Evolutionary conservation across 768 basidiomycete genomes (phyloP).

Genomic region (Agrocybe praecox): DNA sequence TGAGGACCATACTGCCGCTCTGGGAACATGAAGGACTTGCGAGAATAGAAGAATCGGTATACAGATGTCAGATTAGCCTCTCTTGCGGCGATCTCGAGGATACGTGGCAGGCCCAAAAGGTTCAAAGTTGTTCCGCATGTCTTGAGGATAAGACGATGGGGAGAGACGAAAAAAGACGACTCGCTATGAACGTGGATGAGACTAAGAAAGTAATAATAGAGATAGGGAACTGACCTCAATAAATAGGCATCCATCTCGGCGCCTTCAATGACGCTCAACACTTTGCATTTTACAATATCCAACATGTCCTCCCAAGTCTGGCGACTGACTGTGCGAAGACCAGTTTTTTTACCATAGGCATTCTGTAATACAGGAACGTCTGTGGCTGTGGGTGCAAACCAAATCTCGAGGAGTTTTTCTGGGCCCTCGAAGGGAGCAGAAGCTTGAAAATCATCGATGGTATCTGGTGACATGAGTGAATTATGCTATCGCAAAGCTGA

Average conservation of each 20-base stretch:
- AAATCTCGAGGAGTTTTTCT: conserved; percentile 95
- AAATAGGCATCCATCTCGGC: conserved; percentile 94
- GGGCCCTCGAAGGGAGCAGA: conserved; percentile 85
- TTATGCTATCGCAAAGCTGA: conserved; percentile 52
- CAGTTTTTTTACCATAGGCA: conserved; percentile 48
- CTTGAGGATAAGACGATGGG: conserved; percentile 96
- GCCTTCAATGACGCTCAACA: conserved; percentile 88
- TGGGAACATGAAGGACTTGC: conserved; percentile 99
- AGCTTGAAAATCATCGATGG: conserved; percentile 32
- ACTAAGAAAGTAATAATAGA: conserved; percentile 3
- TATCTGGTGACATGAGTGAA: conserved; percentile 34
- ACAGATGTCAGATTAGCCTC: conserved; percentile 70
- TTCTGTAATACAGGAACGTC: conserved; percentile 51
- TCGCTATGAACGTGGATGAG: conserved; percentile 60
- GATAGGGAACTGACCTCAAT: conserved; percentile 67
- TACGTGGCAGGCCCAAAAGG: conserved; percentile 90
- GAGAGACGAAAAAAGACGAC: conserved; percentile 93
- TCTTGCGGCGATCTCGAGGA: conserved; percentile 87
- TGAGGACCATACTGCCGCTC: conserved; percentile 94
- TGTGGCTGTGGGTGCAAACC: conserved; percentile 86
- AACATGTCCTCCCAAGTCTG: conserved; percentile 96
- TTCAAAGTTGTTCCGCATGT: conserved; percentile 99
- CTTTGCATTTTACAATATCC: conserved; percentile 94
- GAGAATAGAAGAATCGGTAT: conserved; percentile 94
- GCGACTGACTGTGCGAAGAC: conserved; percentile 76